Percentiles rank a stretch among this genome's conserved stretches.
phyloP scores from a whole-genome alignment of 2,329 filamentous ascomycete genomes.

The Biscogniauxia sp. region DNA sequence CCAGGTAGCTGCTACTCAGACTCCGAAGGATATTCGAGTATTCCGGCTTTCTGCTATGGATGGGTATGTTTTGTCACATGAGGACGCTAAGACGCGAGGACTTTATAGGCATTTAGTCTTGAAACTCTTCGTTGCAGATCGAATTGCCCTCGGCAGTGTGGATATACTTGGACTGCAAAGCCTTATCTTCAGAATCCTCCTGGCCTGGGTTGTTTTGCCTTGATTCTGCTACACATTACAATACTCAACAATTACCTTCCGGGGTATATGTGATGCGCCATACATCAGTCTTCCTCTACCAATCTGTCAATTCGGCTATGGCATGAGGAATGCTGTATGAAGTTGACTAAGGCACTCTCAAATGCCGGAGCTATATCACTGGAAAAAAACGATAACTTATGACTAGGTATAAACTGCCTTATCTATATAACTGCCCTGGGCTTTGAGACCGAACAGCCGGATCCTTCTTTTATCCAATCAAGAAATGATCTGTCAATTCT shows the following conservation, averaged over 20 bases:
- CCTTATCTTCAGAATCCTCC: conserved; percentile 31
- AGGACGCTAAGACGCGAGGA: conserved; percentile 26
- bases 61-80: conserved; percentile 41
- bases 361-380: background rate
- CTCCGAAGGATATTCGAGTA: conserved; percentile 41
- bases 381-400: background rate
- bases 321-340: background rate
- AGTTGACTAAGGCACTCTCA: too few species aligned
- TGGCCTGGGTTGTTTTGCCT: conserved; percentile 32
- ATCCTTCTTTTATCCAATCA: background rate
- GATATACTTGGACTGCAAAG: conserved; percentile 33
- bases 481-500: background rate
- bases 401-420: background rate
- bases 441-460: background rate
- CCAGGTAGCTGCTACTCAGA: conserved; percentile 15
- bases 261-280: background rate
- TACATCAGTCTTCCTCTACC: background rate
- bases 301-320: background rate
- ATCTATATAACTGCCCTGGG: background rate
- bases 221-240: background rate
- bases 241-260: background rate
- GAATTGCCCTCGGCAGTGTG: conserved; percentile 37
- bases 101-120: conserved; percentile 39
- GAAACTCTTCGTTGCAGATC: conserved; percentile 45
- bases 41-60: conserved; percentile 53